Base-by-base conservation (phyloP, 306 rosid genomes). In the Vachellia collinsii region DNA sequence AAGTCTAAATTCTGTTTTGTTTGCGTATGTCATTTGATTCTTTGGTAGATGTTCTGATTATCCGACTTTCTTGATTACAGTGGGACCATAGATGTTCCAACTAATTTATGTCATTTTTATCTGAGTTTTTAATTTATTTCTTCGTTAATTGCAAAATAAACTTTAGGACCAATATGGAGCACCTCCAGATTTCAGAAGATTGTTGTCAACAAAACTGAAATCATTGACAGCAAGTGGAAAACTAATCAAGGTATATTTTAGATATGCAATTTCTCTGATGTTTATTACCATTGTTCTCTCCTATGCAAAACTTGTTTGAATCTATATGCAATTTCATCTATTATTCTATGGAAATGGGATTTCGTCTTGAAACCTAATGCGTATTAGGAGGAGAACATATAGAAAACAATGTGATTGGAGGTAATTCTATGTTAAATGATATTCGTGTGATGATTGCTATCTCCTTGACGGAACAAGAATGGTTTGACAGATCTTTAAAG, bases 81-180 rank as follows among this genome's bases (percentile, higher is more conserved):
- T 36, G 3, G 34, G 34, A 29, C 34, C 34, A 29, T 2, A 29
- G 34, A 29, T 29, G 34, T 29, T 29, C 34, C 34, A 29, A 29
- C 34, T 29, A 29, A 29, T 29, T 29, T 29, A 29, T 29, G 34
- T 29, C 34, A 29, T 29, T 29, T 29, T 29, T 29, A 29, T 29
- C 34, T 29, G 34, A 29, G 2, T 29, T 29, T 29, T 2, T 29
- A 1, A 29, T 29, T 29, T 29, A 29, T 29, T 29, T 29, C 34
- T 29, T 29, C 34, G 34, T 29, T 29, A 2, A 29, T 29, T 41
- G 58, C 22, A 19, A 47, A 72, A 86, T 75, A 44, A 75, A 82
- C 34, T 82, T 74, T 63, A 93, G 99, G 99, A 91, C 70, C 93
- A 95, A 86, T 95, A 91, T 75, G 87, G 97, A 90, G 88, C 97